A percentile compares a stretch with the other conserved stretches of the same genome.
These are phyloP conservation scores for Penicillium angulare DNA, from an alignment of 495 filamentous ascomycete genomes.

Conservation along the genomic window DNA sequence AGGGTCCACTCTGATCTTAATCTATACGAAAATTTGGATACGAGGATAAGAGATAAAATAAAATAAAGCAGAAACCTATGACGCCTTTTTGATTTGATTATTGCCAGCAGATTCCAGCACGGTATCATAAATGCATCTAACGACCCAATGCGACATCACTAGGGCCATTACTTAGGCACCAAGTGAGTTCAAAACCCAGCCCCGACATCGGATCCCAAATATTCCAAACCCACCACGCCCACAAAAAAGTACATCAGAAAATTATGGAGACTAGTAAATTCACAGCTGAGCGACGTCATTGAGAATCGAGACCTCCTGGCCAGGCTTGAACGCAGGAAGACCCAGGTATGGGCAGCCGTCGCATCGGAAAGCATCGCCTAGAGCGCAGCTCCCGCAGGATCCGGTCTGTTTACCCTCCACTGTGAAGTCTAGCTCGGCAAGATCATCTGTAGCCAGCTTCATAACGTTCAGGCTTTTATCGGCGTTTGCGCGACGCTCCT, in stretches of 20 bases:
- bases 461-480: slow-evolving; percentile 57
- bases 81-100: background rate
- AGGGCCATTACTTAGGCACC: background rate
- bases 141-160: background rate
- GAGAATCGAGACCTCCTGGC: slow-evolving; percentile 84
- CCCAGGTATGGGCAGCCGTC: slow-evolving; percentile 89
- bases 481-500: slow-evolving; percentile 60
- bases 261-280: background rate
- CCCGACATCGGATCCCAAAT: slow-evolving; percentile 2
- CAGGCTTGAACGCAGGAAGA: slow-evolving; percentile 91
- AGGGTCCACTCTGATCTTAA: too few relatives aligned
- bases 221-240: background rate
- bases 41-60: too few relatives aligned
- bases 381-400: slow-evolving; percentile 86
- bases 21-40: too few relatives aligned
- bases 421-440: slow-evolving; percentile 88
- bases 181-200: background rate
- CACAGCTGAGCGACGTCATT: slow-evolving; percentile 86
- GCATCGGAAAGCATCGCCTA: slow-evolving; percentile 69
- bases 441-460: slow-evolving; percentile 75
- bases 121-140: slow-evolving; percentile 3
- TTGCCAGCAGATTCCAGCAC: background rate
- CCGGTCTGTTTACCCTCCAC: slow-evolving; percentile 86
- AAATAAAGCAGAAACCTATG: background rate
- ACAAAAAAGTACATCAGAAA: background rate